Evolutionary conservation across 768 basidiomycete species (phyloP), one percentile per base, ranked within the genome.

Genomic region (Lentinula edodes): DNA sequence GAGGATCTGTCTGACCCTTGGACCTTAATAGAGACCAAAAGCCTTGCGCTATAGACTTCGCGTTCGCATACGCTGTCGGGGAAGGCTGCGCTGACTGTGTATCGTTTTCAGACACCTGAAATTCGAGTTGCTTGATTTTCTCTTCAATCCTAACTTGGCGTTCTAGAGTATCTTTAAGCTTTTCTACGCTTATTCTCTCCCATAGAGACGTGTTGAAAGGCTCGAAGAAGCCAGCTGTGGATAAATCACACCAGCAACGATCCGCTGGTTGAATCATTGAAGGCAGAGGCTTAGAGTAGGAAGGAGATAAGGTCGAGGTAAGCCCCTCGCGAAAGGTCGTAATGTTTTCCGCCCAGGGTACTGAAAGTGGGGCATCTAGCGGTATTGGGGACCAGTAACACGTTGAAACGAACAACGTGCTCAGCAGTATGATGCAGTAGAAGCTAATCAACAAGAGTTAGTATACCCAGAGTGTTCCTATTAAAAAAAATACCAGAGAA

Each of bases 341-440:
- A 70, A 90, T 81, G 67, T 87, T 85, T 51, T 82, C 78, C 5
- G 85, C 73, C 88, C 88, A 91, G 9, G 89, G 87, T 16, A 69
- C 71, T 12, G 83, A 80, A 61, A 93, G 84, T 0, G 81, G 77
- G 32, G 81, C 84, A 63, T 86, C 82, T 52, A 86, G 71, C 23
- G 87, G 83, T 61, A 91, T 84, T 35, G 93, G 90, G 64, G 90
- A 89, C 92, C 92, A 93, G 73, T 93, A 93, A 71, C 92, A 94
- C 16, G 92, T 90, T 15, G 92, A 90, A 63, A 91, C 78, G 71
- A 92, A 93, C 53, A 93, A 80, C n/a, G 91, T 89, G 0, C 85
- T 80, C 13, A 94, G 83, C 20, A 94, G 80, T 23, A 91, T 79
- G 59, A 94, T 88, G 78, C 92, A 94, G 71, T 94, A 94, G 71